Evolutionary conservation across 371 early-diverging fungal genomes (phyloP), one percentile per base, ranked within the genome.

Genomic region (Syncephalastrum contaminatum): DNA sequence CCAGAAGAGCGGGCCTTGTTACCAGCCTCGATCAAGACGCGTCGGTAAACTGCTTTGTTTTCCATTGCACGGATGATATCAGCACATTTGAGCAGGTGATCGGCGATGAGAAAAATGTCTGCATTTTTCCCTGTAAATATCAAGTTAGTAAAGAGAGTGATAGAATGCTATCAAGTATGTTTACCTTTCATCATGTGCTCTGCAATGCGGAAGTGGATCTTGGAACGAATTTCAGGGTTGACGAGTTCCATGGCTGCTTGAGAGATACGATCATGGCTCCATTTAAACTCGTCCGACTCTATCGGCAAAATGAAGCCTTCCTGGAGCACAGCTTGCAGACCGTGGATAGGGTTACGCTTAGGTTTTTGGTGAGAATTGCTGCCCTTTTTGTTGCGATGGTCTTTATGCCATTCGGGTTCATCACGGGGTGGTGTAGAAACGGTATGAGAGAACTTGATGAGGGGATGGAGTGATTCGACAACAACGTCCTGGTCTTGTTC

Each of bases 231-330:
- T 20, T 55, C 60, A 3, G 69, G 68, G 36, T 69, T 53, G n/a
- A 64, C 77, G 1, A 77, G 50, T 21, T 67, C 69, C 67, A 71
- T 73, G 2, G 77, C 77, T n/a, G 77, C 77, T 58, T 71, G 74
- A 3, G 74, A 77, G 39, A 69, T 73, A 13, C 74, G 65, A 51
- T 77, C 77, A 49, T 77, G 77, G 3, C 66, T 72, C 72, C 73
- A 77, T 54, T 64, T 71, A 39, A 77, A 77, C 25, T 73, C 72
- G 36, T 77, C 74, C 14, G 58, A 59, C 48, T 71, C 73, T 4
- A 73, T 48, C 0, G 77, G 69, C 22, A 77, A 22, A 42, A 77
- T 73, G 18, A 70, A 71, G 1, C 77, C 74, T 62, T 77, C 77
- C 54, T 77, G 77, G 5, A 73, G 51, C 10, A 68, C 73, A 8